Conservation (phyloP, 805 yeast genomes). For the Saturnispora besseyi region DNA sequence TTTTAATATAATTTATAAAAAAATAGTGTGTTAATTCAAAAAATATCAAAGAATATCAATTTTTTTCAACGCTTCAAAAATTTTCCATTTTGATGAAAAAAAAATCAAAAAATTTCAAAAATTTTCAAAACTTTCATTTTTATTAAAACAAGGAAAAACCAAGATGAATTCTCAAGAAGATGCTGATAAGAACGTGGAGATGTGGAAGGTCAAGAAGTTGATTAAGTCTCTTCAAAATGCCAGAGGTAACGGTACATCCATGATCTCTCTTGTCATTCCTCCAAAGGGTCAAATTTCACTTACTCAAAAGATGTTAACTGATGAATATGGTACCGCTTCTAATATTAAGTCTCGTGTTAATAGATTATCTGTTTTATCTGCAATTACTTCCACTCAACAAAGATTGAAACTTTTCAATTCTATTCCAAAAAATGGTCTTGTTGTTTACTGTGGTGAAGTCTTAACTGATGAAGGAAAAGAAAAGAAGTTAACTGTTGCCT, state of each 20-base stretch:
- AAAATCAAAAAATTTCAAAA: slow-evolving; percentile 1
- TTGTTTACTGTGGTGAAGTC: slow-evolving; percentile 97
- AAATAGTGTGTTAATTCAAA: not conserved
- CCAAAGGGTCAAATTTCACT: slow-evolving; percentile 91
- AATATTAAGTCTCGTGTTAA: slow-evolving; percentile 97
- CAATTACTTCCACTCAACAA: slow-evolving; percentile 97
- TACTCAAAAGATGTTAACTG: slow-evolving; percentile 84
- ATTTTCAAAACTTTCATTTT: slow-evolving; percentile 54
- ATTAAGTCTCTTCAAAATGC: slow-evolving; percentile 82
- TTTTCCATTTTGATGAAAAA: not conserved
- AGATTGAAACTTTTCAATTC: slow-evolving; percentile 80
- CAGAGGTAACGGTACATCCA: slow-evolving; percentile 98
- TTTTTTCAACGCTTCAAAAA: not conserved
- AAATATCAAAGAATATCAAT: not conserved
- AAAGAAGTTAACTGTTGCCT: slow-evolving; percentile 92
- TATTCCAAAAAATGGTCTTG: slow-evolving; percentile 93
- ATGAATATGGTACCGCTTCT: slow-evolving; percentile 98
- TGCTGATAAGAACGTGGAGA: slow-evolving; percentile 94
- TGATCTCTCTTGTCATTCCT: slow-evolving; percentile 94
- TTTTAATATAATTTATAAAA: not conserved
- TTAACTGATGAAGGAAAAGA: slow-evolving; percentile 95
- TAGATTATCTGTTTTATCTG: slow-evolving; percentile 88
- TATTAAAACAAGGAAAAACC: slow-evolving; percentile 18
- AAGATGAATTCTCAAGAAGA: slow-evolving; percentile 52
- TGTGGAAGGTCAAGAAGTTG: slow-evolving; percentile 97